These are phyloP conservation scores for Porodaedalea pini DNA, from an alignment of 1,284 basidiomycete species.

Conservation along the genomic window DNA sequence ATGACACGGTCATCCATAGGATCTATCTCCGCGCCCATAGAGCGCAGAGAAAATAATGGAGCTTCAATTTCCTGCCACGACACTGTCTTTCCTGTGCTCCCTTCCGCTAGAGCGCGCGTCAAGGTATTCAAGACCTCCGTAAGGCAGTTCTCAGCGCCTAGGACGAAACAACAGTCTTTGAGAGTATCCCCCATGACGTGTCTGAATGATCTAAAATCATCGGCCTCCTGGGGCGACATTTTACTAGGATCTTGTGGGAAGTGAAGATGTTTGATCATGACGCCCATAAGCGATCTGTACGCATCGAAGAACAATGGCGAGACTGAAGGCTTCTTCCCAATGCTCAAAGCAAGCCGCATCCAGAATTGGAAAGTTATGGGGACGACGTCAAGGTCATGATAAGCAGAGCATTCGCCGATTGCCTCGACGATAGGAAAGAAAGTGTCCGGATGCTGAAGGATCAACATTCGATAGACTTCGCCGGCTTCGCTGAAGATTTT, in stretches of 20 bases:
- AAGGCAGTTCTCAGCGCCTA: constrained; percentile 86
- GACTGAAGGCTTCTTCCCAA: constrained; percentile 71
- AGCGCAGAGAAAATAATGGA: constrained; percentile 95
- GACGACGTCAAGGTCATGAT: constrained; percentile 93
- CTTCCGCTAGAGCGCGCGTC: constrained; percentile 61
- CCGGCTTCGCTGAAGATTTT: constrained; percentile 95
- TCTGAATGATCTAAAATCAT: constrained; percentile 92
- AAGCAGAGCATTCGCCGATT: constrained; percentile 91
- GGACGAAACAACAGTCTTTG: constrained; percentile 96
- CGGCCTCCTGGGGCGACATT: constrained; percentile 81
- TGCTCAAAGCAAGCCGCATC: constrained; percentile 85
- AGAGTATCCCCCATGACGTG: constrained; percentile 99
- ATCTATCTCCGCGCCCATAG: constrained; percentile 96
- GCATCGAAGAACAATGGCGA: constrained; percentile 74
- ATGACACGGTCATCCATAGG: constrained; percentile 80
- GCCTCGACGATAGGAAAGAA: constrained; percentile 95
- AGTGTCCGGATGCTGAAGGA: constrained; percentile 84
- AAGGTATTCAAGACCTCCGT: constrained; percentile 81
- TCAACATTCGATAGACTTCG: constrained; percentile 89
- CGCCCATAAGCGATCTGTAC: constrained; percentile 79
- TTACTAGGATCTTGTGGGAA: constrained; percentile 75
- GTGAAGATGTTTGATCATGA: constrained; percentile 90
- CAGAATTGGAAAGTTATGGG: constrained; percentile 99
- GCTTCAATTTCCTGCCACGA: constrained; percentile 99
- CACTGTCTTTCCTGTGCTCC: constrained; percentile 34